Evolutionary conservation across 331 rosid genomes (phyloP).

Genomic region (Rhamnella rubrinervis): DNA sequence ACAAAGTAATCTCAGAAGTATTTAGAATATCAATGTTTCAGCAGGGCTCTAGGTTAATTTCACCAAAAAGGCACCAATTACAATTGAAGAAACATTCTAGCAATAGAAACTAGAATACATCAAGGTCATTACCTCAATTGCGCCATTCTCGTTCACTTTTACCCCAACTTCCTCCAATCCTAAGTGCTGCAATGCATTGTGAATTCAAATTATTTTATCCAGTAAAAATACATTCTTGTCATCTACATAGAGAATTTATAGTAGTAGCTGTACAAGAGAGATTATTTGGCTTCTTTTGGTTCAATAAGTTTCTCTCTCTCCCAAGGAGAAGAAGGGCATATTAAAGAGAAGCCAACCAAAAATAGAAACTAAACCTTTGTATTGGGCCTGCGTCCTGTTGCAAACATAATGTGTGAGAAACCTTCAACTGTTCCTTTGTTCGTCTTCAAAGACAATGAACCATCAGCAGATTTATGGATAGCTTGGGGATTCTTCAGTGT

Average conservation of each 20-base stretch:
- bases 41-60: background rate
- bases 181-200: constrained; percentile 61
- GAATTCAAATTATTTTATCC: constrained; percentile 24
- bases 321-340: background rate
- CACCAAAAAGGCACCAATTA: background rate
- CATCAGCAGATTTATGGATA: constrained; percentile 68
- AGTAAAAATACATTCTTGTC: background rate
- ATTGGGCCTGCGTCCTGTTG: constrained; percentile 95
- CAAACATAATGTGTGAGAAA: constrained; percentile 92
- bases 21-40: background rate
- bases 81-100: background rate
- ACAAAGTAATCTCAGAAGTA: background rate
- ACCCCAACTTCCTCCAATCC: constrained; percentile 92
- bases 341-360: background rate
- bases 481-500: constrained; percentile 76
- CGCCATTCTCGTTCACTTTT: constrained; percentile 64
- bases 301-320: background rate
- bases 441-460: constrained; percentile 85
- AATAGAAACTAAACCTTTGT: constrained; percentile 56
- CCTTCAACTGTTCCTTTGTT: constrained; percentile 81
- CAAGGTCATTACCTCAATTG: constrained; percentile 70
- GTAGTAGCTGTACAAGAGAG: background rate
- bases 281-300: constrained; percentile 6
- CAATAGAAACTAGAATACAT: background rate
- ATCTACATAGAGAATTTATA: background rate